Evolutionary conservation across 306 rosid genomes (phyloP).

Genomic region (Heteromeles arbutifolia): DNA sequence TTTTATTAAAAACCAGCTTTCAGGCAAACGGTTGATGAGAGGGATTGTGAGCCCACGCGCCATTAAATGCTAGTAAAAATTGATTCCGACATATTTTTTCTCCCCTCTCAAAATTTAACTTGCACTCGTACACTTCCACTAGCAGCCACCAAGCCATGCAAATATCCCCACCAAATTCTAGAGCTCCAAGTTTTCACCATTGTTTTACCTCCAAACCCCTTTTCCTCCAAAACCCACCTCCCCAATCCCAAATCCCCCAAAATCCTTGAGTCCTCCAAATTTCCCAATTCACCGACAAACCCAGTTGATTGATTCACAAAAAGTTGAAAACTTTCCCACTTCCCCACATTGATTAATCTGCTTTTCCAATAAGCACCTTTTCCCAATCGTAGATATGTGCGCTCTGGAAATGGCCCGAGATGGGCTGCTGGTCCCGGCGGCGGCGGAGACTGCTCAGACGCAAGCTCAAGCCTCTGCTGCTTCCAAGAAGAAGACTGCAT

Average conservation of each 20-base stretch:
- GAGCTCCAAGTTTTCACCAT: neutral
- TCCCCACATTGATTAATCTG: neutral
- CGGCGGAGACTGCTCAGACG: slow-evolving; percentile 31
- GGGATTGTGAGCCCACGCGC: neutral
- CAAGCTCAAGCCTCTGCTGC: neutral
- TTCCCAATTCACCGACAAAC: neutral
- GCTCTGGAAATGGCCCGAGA: slow-evolving; percentile 20
- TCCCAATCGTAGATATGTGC: neutral
- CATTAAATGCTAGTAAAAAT: neutral
- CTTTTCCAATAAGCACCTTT: neutral
- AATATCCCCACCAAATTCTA: neutral
- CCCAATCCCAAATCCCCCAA: neutral
- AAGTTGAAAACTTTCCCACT: neutral
- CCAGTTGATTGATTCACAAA: neutral
- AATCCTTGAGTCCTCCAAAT: neutral
- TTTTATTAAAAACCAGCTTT: neutral
- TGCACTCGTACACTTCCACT: neutral
- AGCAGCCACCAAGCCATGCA: slow-evolving; percentile 3
- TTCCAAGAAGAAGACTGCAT: slow-evolving; percentile 44
- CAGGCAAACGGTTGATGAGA: neutral
- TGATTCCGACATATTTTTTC: neutral
- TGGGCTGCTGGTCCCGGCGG: slow-evolving; percentile 15
- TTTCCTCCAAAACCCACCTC: neutral
- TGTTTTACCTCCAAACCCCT: neutral
- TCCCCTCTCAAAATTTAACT: neutral